Evolutionary conservation across 2,329 filamentous ascomycete species (phyloP).

Genomic region (Calonectria pseudoreteaudii): DNA sequence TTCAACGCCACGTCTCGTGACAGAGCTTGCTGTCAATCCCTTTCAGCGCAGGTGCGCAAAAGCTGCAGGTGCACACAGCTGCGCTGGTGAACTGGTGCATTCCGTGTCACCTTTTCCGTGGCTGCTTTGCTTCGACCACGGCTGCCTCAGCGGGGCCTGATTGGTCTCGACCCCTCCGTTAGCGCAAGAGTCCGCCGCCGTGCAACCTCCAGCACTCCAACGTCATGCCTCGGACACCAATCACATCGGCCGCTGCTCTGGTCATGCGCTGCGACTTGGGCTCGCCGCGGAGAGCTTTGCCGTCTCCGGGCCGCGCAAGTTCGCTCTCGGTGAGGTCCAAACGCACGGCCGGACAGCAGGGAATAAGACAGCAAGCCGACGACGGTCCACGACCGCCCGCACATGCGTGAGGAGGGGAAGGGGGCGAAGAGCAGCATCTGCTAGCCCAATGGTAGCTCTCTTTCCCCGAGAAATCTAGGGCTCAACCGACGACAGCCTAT

Average conservation of each 20-base stretch:
- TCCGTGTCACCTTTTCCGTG: conserved; percentile 3
- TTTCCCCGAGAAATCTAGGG: conserved; percentile 12
- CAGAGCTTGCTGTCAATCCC: background rate
- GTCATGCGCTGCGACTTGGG: conserved; percentile 26
- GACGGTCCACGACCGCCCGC: background rate
- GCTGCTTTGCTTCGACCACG: background rate
- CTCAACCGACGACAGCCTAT: background rate
- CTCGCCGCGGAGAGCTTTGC: background rate
- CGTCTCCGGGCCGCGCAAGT: background rate
- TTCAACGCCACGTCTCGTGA: background rate
- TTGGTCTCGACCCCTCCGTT: conserved; percentile 9
- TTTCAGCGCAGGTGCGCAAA: background rate
- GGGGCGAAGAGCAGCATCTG: background rate
- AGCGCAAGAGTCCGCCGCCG: background rate
- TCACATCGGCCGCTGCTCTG: conserved; percentile 15
- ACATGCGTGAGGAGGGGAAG: background rate
- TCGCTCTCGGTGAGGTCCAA: background rate
- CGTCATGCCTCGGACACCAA: conserved; percentile 43
- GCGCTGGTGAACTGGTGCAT: background rate
- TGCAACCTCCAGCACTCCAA: conserved; percentile 28
- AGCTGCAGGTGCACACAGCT: background rate
- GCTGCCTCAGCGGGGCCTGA: conserved; percentile 1
- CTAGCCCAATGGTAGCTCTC: conserved; percentile 1
- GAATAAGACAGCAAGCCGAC: background rate
- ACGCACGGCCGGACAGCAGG: background rate